phyloP scores from a whole-genome alignment of 192 early-diverging fungal genomes.

The Gigaspora rosea region DNA sequence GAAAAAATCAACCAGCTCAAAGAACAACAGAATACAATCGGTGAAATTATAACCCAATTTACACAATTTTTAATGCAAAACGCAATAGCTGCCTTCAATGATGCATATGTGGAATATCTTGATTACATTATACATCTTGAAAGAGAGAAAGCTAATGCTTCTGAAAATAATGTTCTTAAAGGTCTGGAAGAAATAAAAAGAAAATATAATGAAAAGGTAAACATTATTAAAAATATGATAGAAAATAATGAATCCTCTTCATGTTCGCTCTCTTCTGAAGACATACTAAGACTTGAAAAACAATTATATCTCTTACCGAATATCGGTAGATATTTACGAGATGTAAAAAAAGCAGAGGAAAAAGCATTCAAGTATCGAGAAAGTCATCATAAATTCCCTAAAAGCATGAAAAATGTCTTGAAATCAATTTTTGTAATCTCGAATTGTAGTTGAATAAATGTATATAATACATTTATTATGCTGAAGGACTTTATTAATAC shows the following conservation, averaged over 20 bases:
- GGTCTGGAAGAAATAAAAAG: constrained; percentile 30
- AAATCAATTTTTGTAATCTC: no score
- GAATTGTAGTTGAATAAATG: no score
- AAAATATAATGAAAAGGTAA: constrained; percentile 21
- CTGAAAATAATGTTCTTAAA: constrained; percentile 24
- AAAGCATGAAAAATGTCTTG: no score
- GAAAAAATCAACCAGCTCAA: constrained; percentile 15
- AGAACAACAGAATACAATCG: constrained; percentile 36
- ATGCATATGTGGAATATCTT: constrained; percentile 35
- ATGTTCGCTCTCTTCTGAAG: constrained; percentile 8
- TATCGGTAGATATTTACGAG: constrained; percentile 30
- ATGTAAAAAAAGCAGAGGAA: constrained; percentile 17
- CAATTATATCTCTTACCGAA: constrained; percentile 28
- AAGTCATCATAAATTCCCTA: no score
- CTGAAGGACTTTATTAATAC: no score
- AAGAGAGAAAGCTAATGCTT: constrained; percentile 23
- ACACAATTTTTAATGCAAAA: constrained; percentile 38
- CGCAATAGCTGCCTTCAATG: constrained; percentile 30
- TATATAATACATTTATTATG: no score
- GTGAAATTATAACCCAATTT: constrained; percentile 32
- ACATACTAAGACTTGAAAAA: constrained; percentile 23
- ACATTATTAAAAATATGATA: constrained; percentile 34
- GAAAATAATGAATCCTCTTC: constrained; percentile 10
- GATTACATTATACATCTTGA: constrained; percentile 36
- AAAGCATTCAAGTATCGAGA: no score